Evolutionary conservation across 108 stramenopile genomes (phyloP), one percentile per base, ranked within the genome.

Genomic region (Nitzschia palea): DNA sequence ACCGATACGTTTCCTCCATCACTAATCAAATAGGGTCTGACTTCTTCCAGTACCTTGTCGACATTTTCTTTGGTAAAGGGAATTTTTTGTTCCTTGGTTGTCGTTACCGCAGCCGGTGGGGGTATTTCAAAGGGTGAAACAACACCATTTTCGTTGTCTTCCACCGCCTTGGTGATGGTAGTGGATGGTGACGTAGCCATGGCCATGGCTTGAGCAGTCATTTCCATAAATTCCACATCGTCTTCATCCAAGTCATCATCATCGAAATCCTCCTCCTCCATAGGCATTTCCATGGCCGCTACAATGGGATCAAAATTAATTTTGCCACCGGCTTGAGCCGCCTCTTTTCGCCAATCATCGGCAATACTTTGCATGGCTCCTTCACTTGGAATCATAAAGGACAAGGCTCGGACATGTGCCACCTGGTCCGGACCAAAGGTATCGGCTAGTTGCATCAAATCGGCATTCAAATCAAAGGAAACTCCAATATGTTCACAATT

Each of bases 1-100:
- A 98, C 94, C 2, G 87, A 83, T 15, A 96, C 93, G 62, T 98
- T 97, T 1, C 98, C 98, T 35, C 98, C 98, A 68, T 98, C 98
- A 30, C 94, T 75, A 54, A 98, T 93, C 37, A 98, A 76, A 75
- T 95, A 96, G 3, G 98, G 98, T 54, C 98, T 90, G 9, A 98
- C 91, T 72, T 97, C 94, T 18, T 98, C 95, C 29, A 98, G 65
- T 1, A 96, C 93, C 65, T 82, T 87, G 76, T 98, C 95, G 31
- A 98, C 97, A 61, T 82, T 90, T 67, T 96, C 91, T 9, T 67
- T 63, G 12, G 73, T 94, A 28, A 98, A 90, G 57, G 74, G 74
- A 32, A 96, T 68, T 37, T 52, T 50, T 29, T 57, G 60, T 35
- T 76, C 80, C 15, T 57, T 66, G 3, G 68, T 62, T 30, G 44